Evolutionary conservation across 306 rosid genomes (phyloP), one percentile per base, ranked within the genome.

Genomic region (Acacia acuminata): DNA sequence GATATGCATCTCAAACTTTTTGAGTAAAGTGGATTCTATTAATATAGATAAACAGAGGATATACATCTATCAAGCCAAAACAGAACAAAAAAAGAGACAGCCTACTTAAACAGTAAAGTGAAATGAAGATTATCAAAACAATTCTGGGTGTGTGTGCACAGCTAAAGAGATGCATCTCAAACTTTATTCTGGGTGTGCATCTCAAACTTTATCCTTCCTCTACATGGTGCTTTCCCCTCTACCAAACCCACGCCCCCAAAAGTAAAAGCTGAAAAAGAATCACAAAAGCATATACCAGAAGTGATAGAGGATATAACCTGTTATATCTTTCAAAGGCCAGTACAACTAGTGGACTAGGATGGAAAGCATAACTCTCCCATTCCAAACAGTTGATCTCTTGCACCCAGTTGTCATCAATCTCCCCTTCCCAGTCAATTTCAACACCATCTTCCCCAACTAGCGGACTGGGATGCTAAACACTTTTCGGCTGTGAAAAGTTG

Each of bases 341-440:
- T 73, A 96, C 98, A 80, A 96, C 82, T 17, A 96, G 91, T 8
- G 98, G 99, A 85, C 97, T 94, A 3, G 99, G 98, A 84, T 92
- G 98, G 81, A 90, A 94, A 82, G 98, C 99, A 89, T 89, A 90
- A 87, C 90, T 91, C 83, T 96, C 99, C 98, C 99, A 94, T 82
- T 96, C 97, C 88, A 92, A 86, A 63, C 94, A 96, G 79, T 96
- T 96, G 75, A 94, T 96, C 91, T 96, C 99, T 85, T 89, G 94
- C 73, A 96, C 96, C 96, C 94, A 94, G 71, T 87, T 91, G 79
- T 94, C 98, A 27, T 94, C 98, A 73, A 85, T 71, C 92, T 96
- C 98, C 65, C 99, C 99, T 88, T 96, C 98, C 98, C 97, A 96
- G 73, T 93, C 98, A 81, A 96, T 91, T 86, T 92, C 91, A 64